Base-by-base conservation (phyloP, 2,329 filamentous ascomycete genomes). In the Aspergillus texensis region DNA sequence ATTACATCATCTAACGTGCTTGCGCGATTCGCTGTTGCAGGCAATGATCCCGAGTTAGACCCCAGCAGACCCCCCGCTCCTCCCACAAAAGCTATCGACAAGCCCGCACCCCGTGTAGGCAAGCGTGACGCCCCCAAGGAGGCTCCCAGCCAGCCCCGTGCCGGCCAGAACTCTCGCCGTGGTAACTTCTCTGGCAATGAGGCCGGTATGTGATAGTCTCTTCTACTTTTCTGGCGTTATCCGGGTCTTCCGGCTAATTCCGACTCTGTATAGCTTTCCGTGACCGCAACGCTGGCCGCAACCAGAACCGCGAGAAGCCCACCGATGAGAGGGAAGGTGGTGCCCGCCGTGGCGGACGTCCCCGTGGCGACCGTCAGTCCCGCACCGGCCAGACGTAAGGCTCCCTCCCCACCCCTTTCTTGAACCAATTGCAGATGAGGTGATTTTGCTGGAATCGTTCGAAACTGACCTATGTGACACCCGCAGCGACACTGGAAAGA, bases 41-140 rank as follows among this genome's bases (percentile, higher is more conserved):
- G 88, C 80, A 90, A 90, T 81, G 88, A 90, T 79, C 86, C 85
- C 72, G 88, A 90, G 78, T 85, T 87, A 77, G 88, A 89, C 80
- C 86, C 87, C 79, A 92, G 94, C 83, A 89, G 89, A 82, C 85
- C 86, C 71, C 88, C 90, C 75, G 85, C 88, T 74, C 90, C 90
- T 79, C 94, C 93, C 75, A 89, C 92, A 75, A 95, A 93, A 88
- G 91, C 92, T 79, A 87, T 95, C 78, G 93, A 97, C 81, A 96
- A 95, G 89, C 87, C 89, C 71, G 82, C 85, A 71, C 84, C 88
- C 76, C 90, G 93, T 80, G 86, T 87, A 79, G 88, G 87, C 80
- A 97, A 97, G 90, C 92, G 93, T 84, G 94, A 94, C 83, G 90
- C 87, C 78, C 89, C 91, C 78, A 88, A 88, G 78, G 88, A 93